Percentiles rank a stretch among this genome's conserved stretches.
These are phyloP conservation scores for Arthrobotrys iridis DNA, from an alignment of 2,329 filamentous ascomycete genomes.

Conservation along the genomic window DNA sequence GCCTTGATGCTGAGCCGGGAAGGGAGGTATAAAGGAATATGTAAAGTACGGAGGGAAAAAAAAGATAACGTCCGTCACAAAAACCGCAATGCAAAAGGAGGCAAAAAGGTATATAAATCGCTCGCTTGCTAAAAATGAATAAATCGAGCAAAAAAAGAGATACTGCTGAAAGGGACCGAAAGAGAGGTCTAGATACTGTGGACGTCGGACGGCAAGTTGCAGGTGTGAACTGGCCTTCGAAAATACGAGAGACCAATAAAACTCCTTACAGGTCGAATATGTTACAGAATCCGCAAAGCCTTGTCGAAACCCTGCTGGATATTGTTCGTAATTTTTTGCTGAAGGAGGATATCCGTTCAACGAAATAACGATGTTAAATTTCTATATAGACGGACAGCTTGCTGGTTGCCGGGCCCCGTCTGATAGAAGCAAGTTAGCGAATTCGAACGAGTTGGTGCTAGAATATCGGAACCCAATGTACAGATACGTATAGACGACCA, in stretches of 20 bases:
- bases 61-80: conserved; percentile 53
- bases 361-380: conserved; percentile 33
- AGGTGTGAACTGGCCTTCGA: conserved; percentile 49
- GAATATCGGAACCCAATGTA: background rate
- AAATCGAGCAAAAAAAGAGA: conserved; percentile 50
- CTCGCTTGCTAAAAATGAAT: conserved; percentile 49
- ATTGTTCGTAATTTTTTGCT: conserved; percentile 43
- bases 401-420: conserved; percentile 29
- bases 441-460: conserved; percentile 7
- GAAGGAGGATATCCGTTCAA: conserved; percentile 41
- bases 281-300: conserved; percentile 53
- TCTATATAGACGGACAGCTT: conserved; percentile 30
- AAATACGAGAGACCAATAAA: conserved; percentile 34
- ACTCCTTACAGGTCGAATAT: conserved; percentile 37
- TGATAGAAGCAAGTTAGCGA: conserved; percentile 27
- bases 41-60: conserved; percentile 36
- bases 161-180: conserved; percentile 54
- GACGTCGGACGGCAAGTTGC: conserved; percentile 34
- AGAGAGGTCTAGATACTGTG: conserved; percentile 48
- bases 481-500: conserved; percentile 10
- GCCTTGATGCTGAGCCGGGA: conserved; percentile 38
- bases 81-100: conserved; percentile 56
- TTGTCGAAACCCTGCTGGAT: conserved; percentile 36
- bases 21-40: conserved; percentile 49
- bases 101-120: conserved; percentile 55